Base-by-base conservation (phyloP, 2,329 filamentous ascomycete species). In the Fusarium palustre region DNA sequence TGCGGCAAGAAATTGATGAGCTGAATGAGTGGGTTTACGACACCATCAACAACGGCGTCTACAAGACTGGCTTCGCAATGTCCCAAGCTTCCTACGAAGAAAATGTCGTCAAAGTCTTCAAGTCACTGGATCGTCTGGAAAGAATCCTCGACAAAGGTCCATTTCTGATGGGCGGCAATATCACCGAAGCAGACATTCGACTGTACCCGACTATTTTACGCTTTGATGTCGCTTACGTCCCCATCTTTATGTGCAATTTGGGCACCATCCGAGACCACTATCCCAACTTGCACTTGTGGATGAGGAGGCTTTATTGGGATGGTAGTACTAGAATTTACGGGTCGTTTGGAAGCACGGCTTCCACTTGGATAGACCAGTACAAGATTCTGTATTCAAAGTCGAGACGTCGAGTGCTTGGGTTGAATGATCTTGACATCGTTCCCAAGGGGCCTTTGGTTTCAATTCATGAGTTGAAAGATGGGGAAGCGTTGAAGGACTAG, bases 281-380 rank as follows among this genome's bases (percentile, higher is more conserved):
- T 73, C 92, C 91, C 5, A 80, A 84, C 39, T 78, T 93, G 46
- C 90, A 94, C 75, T 82, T 83, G 49, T 94, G 91, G 91, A 67
- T 93, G 64, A 82, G 89, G 36, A 83, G 87, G 55, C 75, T 93
- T 55, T 94, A 93, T 74, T 94, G 91, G 91, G 89, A 92, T 68
- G 62, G 73, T 6, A 73, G 76, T 7, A 74, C 73, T 15, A 59
- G 62, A 30, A 73, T 77, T 0, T 78, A 85, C 5, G 85, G 86
- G 0, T 91, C 91, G 0, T 94, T 94, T 76, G 82, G 83, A 45
- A 83, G 86, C 30, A 93, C 91, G 15, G 93, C 91, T 0, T 79
- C 89, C 59, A 92, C 92, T 3, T 79, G 76, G 70, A 74, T 81
- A 7, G 64, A 64, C 5, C 39, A 61, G 0, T 82, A 80, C n/a